Base-by-base conservation (phyloP, 2,329 filamentous ascomycete genomes). In the Graphiopsis chlorocephala region DNA sequence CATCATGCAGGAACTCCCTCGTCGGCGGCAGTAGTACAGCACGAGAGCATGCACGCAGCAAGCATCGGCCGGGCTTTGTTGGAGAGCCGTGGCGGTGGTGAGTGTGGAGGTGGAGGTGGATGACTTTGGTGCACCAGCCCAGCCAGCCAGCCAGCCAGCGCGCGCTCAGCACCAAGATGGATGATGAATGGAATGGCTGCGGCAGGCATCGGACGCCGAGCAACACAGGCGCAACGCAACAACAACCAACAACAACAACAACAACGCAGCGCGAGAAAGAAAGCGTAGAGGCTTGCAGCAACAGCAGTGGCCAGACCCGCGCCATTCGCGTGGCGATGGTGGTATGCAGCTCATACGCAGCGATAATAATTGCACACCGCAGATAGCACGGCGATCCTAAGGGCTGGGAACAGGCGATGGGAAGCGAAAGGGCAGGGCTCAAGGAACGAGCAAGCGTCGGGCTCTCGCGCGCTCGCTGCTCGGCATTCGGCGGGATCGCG, bases 301-400 rank as follows among this genome's bases (percentile, higher is more conserved):
- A 28, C 50, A 6, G n/a, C 29, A 53, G 50, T 53, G 50, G 50
- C 50, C 50, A 53, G 50, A 53, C 26, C 17, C 48, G 26, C 23
- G n/a, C 3, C 28, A 31, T 6, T 20, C 50, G 26, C 50, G 50
- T 29, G 38, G 38, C 23, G 38, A 12, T 45, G 38, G 50, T 53
- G 50, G 50, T 29, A 29, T 53, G 26, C 50, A 31, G 26, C 26
- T 50, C 50, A 20, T 31, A 28, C 14, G 11, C 50, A 45, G 26
- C 48, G 8, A 14, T 20, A 55, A 55, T 31, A 31, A 35, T 55
- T 17, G 52, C 28, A 56, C 28, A 56, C 31, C 29, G 53, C 11
- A 45, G n/a, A 38, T 62, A 62, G 20, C 8, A 55, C 48, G 60
- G 23, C 60, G 60, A 55, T 62, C 48, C 60, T 62, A 62, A 62